A percentile compares a stretch with the other conserved stretches of the same genome.
These are phyloP conservation scores for Collybiopsis luxurians DNA, from an alignment of 768 basidiomycete species.

Conservation along the genomic window DNA sequence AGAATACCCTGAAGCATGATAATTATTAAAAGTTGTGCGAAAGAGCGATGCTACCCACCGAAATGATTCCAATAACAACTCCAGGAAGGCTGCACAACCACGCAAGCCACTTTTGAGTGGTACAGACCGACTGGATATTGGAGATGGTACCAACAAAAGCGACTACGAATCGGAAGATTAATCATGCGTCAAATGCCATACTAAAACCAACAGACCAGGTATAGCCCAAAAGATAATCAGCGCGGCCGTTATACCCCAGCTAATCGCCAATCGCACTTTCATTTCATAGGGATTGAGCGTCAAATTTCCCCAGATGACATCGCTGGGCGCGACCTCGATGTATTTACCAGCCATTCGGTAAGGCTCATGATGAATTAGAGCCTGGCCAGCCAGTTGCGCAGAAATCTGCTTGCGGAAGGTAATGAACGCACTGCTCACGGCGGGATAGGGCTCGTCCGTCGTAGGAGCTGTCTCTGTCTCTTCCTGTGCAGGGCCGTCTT, in stretches of 20 bases:
- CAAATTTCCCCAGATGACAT: constrained; percentile 92
- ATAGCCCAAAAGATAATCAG: constrained; percentile 88
- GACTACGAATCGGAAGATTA: constrained; percentile 34
- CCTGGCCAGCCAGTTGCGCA: constrained; percentile 83
- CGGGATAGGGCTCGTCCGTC: constrained; percentile 44
- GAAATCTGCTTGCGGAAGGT: constrained; percentile 92
- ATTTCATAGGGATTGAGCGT: constrained; percentile 87
- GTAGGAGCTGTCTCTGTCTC: constrained; percentile 20
- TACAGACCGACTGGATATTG: constrained; percentile 72
- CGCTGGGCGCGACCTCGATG: constrained; percentile 80
- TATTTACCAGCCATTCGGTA: constrained; percentile 67
- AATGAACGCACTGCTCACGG: constrained; percentile 75
- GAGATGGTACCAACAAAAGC: constrained; percentile 85
- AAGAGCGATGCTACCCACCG: constrained; percentile 21
- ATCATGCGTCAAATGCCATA: neutral
- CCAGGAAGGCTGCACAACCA: constrained; percentile 79
- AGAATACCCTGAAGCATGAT: constrained; percentile 64
- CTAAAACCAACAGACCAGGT: constrained; percentile 50
- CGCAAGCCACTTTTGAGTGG: constrained; percentile 62
- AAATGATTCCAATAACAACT: constrained; percentile 74
- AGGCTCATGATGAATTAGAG: constrained; percentile 75
- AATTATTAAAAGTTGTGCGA: neutral
- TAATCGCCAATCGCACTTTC: constrained; percentile 60
- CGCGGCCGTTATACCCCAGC: constrained; percentile 73
- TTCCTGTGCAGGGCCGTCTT: constrained; percentile 19